Evolutionary conservation across 306 rosid species (phyloP).

Genomic region (Cyclanthera cordifolia): DNA sequence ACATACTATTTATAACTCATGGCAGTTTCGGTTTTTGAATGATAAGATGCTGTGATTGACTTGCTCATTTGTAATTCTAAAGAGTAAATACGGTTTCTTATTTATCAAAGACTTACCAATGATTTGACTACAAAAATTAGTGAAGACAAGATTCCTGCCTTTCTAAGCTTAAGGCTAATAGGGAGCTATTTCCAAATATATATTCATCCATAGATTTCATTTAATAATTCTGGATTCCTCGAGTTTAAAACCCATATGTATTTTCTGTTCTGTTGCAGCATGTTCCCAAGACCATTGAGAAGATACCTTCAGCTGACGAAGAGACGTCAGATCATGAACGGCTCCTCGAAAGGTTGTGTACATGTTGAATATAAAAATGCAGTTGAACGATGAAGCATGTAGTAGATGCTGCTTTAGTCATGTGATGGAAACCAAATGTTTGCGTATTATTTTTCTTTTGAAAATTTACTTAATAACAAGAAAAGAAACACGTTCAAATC

Average conservation of each 20-base stretch:
- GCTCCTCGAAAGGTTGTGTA: slow-evolving; percentile 78
- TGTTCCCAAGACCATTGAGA: slow-evolving; percentile 76
- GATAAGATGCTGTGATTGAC: background rate
- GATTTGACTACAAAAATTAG: background rate
- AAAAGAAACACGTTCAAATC: background rate
- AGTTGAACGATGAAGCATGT: background rate
- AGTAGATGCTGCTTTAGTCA: background rate
- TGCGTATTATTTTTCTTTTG: background rate
- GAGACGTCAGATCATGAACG: slow-evolving; percentile 88
- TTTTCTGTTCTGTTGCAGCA: slow-evolving; percentile 41
- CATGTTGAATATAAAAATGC: too few species aligned
- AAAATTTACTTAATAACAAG: background rate
- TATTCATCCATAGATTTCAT: background rate
- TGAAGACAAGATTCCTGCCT: background rate
- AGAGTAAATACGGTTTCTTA: background rate
- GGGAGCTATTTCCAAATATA: background rate
- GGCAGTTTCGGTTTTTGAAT: background rate
- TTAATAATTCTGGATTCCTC: background rate
- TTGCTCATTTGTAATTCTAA: background rate
- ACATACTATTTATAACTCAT: background rate
- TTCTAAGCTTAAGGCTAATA: background rate
- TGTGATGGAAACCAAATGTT: background rate
- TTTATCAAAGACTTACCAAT: background rate
- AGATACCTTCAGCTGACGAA: slow-evolving; percentile 81
- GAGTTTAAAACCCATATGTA: background rate